Conservation (phyloP, 148 eudicot species). For the Camellia sinensis region DNA sequence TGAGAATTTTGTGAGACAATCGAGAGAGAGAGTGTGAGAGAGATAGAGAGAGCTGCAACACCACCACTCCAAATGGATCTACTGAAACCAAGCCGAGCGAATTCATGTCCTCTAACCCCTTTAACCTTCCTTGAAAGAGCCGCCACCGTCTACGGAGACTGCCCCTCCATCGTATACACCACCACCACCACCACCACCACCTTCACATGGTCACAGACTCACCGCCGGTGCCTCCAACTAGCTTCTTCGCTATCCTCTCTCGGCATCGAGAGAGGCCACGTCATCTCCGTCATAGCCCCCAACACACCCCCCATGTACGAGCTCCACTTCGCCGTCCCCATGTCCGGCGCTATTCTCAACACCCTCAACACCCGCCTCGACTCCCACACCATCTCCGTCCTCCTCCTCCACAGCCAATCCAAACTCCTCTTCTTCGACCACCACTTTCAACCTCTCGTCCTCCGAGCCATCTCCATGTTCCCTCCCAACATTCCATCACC, state of each 20-base stretch:
- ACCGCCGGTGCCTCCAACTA: slow-evolving; percentile 44
- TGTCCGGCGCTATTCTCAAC: slow-evolving; percentile 45
- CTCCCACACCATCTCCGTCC: slow-evolving; percentile 26
- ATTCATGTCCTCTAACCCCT: slow-evolving; percentile 62
- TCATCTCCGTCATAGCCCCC: slow-evolving; percentile 45
- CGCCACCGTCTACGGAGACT: slow-evolving; percentile 59
- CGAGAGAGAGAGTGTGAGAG: slow-evolving; percentile 1
- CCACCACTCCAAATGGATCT: slow-evolving; percentile 30
- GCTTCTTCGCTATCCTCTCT: slow-evolving; percentile 46
- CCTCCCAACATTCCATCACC: neutral
- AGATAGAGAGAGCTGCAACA: neutral
- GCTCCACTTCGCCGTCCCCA: slow-evolving; percentile 46
- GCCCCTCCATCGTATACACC: slow-evolving; percentile 50
- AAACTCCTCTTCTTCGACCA: slow-evolving; percentile 34
- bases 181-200: slow-evolving; percentile 12
- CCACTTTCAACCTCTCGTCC: slow-evolving; percentile 12
- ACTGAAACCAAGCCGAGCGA: slow-evolving; percentile 44
- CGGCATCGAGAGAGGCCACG: slow-evolving; percentile 26
- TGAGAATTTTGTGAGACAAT: neutral
- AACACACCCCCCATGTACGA: slow-evolving; percentile 54
- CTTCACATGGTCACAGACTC: slow-evolving; percentile 65
- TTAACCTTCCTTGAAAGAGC: slow-evolving; percentile 57
- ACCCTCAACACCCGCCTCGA: slow-evolving; percentile 42
- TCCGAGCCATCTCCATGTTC: slow-evolving; percentile 29
- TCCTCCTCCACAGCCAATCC: slow-evolving; percentile 36